Percentiles rank a stretch among this genome's conserved stretches.
These are phyloP conservation scores for Trichoderma pleuroti DNA, from an alignment of 2,329 filamentous ascomycete species.

Conservation along the genomic window DNA sequence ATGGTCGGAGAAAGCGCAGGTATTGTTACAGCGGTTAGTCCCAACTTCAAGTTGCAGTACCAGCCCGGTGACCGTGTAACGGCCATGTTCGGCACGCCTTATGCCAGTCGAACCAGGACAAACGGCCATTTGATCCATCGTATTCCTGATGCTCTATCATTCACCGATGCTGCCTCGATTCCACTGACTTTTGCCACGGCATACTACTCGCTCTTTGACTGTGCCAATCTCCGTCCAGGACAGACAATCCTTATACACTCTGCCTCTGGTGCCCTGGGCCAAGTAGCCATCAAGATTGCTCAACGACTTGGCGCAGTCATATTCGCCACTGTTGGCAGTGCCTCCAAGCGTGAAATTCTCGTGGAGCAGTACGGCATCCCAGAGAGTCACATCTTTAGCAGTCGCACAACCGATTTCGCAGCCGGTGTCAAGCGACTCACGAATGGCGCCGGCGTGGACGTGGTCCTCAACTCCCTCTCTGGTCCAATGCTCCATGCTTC, in stretches of 20 bases:
- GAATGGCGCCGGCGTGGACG: slow-evolving; percentile 30
- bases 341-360: not conserved
- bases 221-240: slow-evolving; percentile 21
- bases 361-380: not conserved
- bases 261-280: slow-evolving; percentile 30
- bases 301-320: slow-evolving; percentile 23
- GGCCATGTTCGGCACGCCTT: not conserved
- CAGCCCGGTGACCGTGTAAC: slow-evolving; percentile 21
- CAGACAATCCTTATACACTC: slow-evolving; percentile 28
- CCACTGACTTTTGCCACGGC: slow-evolving; percentile 11
- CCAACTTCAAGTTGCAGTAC: slow-evolving; percentile 25
- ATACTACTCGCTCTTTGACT: slow-evolving; percentile 26
- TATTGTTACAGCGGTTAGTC: slow-evolving; percentile 30
- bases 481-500: slow-evolving; percentile 30
- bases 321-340: not conserved
- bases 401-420: slow-evolving; percentile 2
- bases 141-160: not conserved
- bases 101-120: slow-evolving; percentile 4
- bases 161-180: slow-evolving; percentile 6
- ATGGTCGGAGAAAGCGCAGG: slow-evolving; percentile 36
- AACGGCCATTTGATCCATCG: not conserved
- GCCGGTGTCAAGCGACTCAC: not conserved
- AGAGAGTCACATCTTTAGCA: slow-evolving; percentile 6
- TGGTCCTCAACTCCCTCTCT: slow-evolving; percentile 32
- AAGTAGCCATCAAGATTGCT: slow-evolving; percentile 34